A percentile compares a stretch with the other conserved stretches of the same genome.
These are phyloP conservation scores for Annulohypoxylon maeteangense DNA, from an alignment of 495 filamentous ascomycete species.

Conservation along the genomic window DNA sequence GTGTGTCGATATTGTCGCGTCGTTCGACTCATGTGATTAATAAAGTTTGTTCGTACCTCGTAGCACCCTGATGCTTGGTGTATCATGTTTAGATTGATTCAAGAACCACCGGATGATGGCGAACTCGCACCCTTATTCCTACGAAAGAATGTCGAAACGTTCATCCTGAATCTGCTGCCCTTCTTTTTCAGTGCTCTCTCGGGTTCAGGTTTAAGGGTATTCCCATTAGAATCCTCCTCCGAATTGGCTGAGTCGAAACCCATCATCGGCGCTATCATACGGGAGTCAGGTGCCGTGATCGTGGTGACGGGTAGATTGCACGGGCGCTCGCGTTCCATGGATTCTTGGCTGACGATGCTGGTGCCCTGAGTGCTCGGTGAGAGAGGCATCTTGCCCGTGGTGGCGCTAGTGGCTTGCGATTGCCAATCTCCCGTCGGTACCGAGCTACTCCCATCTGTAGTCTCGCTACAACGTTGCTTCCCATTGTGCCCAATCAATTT, in stretches of 20 bases:
- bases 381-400: slow-evolving; percentile 66
- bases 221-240: slow-evolving; percentile 48
- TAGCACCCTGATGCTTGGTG: slow-evolving; percentile 2
- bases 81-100: slow-evolving; percentile 4
- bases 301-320: slow-evolving; percentile 53
- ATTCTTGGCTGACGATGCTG: slow-evolving; percentile 64
- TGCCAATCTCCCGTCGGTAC: slow-evolving; percentile 62
- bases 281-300: slow-evolving; percentile 52
- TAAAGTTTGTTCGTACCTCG: slow-evolving; percentile 8
- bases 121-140: slow-evolving; percentile 57
- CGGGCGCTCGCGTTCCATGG: slow-evolving; percentile 49
- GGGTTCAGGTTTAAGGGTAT: slow-evolving; percentile 42
- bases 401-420: slow-evolving; percentile 65
- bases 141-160: slow-evolving; percentile 56
- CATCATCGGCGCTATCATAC: slow-evolving; percentile 32
- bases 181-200: slow-evolving; percentile 57
- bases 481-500: slow-evolving; percentile 45
- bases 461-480: slow-evolving; percentile 62
- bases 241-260: slow-evolving; percentile 33
- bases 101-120: slow-evolving; percentile 46
- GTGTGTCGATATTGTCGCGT: slow-evolving; percentile 17
- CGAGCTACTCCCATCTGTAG: slow-evolving; percentile 62
- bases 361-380: slow-evolving; percentile 68
- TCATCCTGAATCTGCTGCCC: slow-evolving; percentile 59
- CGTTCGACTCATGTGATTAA: slow-evolving; percentile 5